Conservation (phyloP, 371 early-diverging fungal species). For the Fennellomyces sp. region DNA sequence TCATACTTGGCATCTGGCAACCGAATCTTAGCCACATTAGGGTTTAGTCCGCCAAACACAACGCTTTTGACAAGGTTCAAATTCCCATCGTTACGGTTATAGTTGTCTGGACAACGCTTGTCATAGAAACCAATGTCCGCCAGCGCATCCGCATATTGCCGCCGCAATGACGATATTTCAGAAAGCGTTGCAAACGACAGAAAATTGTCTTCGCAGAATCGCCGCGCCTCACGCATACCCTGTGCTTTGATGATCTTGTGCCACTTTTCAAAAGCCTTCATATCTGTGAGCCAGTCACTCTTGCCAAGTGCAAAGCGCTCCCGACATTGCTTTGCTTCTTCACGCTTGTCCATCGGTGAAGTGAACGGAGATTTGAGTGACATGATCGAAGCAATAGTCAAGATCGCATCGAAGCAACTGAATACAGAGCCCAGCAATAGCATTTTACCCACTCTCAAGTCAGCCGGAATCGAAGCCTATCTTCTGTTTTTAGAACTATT, state of each 20-base stretch:
- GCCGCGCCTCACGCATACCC: slow-evolving; percentile 37
- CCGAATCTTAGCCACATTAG: slow-evolving; percentile 71
- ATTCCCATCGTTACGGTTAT: slow-evolving; percentile 52
- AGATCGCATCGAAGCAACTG: slow-evolving; percentile 77
- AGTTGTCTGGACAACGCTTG: slow-evolving; percentile 20
- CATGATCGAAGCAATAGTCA: slow-evolving; percentile 85
- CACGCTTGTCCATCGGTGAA: slow-evolving; percentile 66
- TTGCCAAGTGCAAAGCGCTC: slow-evolving; percentile 56
- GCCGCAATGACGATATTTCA: slow-evolving; percentile 54
- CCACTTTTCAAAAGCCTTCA: slow-evolving; percentile 72
- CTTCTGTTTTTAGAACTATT: not conserved
- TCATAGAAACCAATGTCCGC: slow-evolving; percentile 64
- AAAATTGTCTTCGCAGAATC: slow-evolving; percentile 56
- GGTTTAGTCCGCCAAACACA: slow-evolving; percentile 67
- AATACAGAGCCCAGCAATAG: slow-evolving; percentile 82
- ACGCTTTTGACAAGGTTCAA: slow-evolving; percentile 62
- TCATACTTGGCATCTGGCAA: slow-evolving; percentile 77
- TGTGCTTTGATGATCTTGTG: slow-evolving; percentile 26
- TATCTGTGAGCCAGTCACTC: slow-evolving; percentile 73
- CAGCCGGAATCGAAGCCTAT: slow-evolving; percentile 84
- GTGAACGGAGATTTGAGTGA: slow-evolving; percentile 73
- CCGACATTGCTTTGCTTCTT: slow-evolving; percentile 59
- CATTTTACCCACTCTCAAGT: slow-evolving; percentile 88
- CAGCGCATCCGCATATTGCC: slow-evolving; percentile 62
- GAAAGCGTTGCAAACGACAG: slow-evolving; percentile 57